Evolutionary conservation across 2,329 filamentous ascomycete genomes (phyloP), one percentile per base, ranked within the genome.

Genomic region (Arthrocladium fulminans): DNA sequence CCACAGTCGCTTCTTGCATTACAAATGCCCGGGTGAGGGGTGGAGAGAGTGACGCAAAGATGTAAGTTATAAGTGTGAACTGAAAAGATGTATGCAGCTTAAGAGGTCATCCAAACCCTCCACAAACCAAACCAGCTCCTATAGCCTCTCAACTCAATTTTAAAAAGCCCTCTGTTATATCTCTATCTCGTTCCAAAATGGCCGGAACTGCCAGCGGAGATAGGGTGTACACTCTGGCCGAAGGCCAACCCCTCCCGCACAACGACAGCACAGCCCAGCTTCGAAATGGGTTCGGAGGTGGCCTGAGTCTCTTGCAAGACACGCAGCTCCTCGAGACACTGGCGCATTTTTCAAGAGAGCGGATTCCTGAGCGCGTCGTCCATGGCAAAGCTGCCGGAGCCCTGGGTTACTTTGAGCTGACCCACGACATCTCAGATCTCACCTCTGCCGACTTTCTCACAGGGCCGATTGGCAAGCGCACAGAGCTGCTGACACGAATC

Each of bases 311-410:
- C 1, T 64, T 81, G 0, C 70, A 75, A 51, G 76, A 80, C 56
- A 79, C 76, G n/a, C 76, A 80, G 45, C 59, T 82, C n/a, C 74
- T 82, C 49, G 77, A 81, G 52, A 72, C 75, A 1, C 63, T 82
- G 0, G 72, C 79, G 1, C 78, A 81, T 58, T 82, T 82, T 57
- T 72, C 76, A 50, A 71, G 77, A 5, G 78, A 82, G 61, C 66
- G 79, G 19, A 82, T 82, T 15, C 79, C 79, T 0, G 79, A 81
- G 60, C 65, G 78, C 59, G 68, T 80, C 2, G 78, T 81, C 2
- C 78, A 81, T 54, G 77, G 79, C 13, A 79, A 79, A 57, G 78
- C 74, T 10, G 70, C 69, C 13, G 78, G 75, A 23, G 75, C 75
- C 0, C 76, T 69, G 51, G 77, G 77, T 15, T 71, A 78, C 44